A percentile compares a stretch with the other conserved stretches of the same genome.
phyloP scores from a whole-genome alignment of 179 eudicot genomes.

The Beta lomatogona region DNA sequence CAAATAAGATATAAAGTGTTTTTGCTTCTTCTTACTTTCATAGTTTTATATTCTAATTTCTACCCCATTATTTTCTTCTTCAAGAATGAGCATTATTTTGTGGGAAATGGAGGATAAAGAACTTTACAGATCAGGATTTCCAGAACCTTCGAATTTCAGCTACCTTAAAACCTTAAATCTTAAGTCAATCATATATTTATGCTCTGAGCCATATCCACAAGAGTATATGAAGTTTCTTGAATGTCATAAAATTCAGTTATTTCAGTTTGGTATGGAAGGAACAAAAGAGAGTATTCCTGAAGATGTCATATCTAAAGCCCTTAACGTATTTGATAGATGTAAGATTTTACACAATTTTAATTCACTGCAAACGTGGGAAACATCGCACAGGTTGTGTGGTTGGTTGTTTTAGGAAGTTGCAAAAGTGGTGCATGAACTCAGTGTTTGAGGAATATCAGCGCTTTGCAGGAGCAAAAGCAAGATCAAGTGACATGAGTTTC shows the following conservation, averaged over 20 bases:
- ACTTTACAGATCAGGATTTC: slow-evolving; percentile 78
- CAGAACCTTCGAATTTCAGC: slow-evolving; percentile 53
- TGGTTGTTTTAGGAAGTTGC: slow-evolving; percentile 83
- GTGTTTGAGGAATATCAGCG: slow-evolving; percentile 81
- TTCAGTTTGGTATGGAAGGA: slow-evolving; percentile 84
- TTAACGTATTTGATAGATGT: slow-evolving; percentile 69
- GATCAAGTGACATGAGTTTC: slow-evolving; percentile 66
- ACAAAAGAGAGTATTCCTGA: slow-evolving; percentile 93
- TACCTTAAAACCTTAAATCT: slow-evolving; percentile 64
- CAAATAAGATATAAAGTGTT: too few relatives aligned
- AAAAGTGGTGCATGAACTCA: slow-evolving; percentile 80
- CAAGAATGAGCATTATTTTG: slow-evolving; percentile 39
- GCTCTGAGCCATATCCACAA: slow-evolving; percentile 71
- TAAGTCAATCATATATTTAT: slow-evolving; percentile 69
- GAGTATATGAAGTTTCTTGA: slow-evolving; percentile 59
- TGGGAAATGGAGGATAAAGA: slow-evolving; percentile 31
- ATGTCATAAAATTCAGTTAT: slow-evolving; percentile 50
- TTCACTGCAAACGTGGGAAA: slow-evolving; percentile 94
- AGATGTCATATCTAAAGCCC: slow-evolving; percentile 69
- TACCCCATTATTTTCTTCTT: neutral
- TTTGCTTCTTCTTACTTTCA: too few relatives aligned
- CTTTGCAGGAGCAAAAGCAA: slow-evolving; percentile 74
- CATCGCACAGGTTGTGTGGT: slow-evolving; percentile 93
- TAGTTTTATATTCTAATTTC: too few relatives aligned
- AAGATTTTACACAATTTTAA: slow-evolving; percentile 66